Evolutionary conservation across 139 green algal species (phyloP), one percentile per base, ranked within the genome.

Genomic region (Spirogloea muscicola): DNA sequence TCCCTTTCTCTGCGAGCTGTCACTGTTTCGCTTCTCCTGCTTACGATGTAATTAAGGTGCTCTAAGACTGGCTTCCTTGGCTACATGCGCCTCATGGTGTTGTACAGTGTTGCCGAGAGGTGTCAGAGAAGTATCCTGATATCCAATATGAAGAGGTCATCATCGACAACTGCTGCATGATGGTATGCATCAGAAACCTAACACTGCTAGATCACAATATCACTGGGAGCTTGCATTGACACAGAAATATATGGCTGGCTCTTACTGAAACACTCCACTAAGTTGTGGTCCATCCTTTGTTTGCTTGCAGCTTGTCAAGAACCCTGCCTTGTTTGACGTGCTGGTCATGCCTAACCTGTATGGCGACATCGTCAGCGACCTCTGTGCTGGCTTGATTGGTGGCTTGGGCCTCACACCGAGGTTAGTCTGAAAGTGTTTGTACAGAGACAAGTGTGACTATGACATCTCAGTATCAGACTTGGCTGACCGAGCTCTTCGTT

Each of bases 131-230:
- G 46, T 96, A 93, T 82, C 90, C 91, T 1, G 75, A 96, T 63
- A 96, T 97, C 65, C 63, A 90, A 81, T 97, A 96, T 74, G 82
- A 96, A 3, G 93, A 97, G 84, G 71, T 96, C 58, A 97, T 97
- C 80, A 92, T 97, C 43, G 93, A 97, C 90, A 97, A 97, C 78
- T 90, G 90, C 0, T 97, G 93, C 87, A 97, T 97, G 92, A 90
- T 94, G 86, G 76, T 93, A 77, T 86, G 31, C 49, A 33, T 48
- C 29, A 31, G 38, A 33, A 39, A 55, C 21, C 21, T 21, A 21
- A 55, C 46, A 31, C 21, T 55, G 21, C 21, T 55, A 21, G 21
- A 55, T 21, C 21, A 31, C 21, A 31, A 21, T 55, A 21, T 21
- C 46, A 55, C 21, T 55, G 46, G 21, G 46, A n/a, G n/a, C n/a